Evolutionary conservation across 2,329 filamentous ascomycete species (phyloP).

Genomic region (Neonectria neomacrospora): DNA sequence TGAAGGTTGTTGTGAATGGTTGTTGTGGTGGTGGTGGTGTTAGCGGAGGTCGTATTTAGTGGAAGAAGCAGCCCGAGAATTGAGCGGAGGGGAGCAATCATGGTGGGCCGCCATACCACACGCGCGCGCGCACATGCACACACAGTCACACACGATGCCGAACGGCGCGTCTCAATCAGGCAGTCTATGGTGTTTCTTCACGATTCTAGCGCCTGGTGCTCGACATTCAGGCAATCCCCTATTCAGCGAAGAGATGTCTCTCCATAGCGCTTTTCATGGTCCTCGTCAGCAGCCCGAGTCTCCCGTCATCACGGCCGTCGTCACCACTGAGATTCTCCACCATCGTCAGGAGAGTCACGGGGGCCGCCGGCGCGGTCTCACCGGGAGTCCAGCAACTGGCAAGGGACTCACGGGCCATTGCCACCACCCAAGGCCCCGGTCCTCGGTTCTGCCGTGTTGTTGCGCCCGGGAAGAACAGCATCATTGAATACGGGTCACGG

Average conservation of each 20-base stretch:
- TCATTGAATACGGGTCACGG: neutral
- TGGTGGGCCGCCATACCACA: conserved; percentile 24
- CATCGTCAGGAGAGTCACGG: conserved; percentile 9
- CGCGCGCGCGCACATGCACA: neutral
- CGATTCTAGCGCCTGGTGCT: neutral
- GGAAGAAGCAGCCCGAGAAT: neutral
- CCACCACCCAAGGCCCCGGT: conserved; percentile 8
- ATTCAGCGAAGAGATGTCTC: neutral
- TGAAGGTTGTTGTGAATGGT: conserved; percentile 13
- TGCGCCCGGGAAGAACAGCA: neutral
- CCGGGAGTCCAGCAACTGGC: conserved; percentile 11
- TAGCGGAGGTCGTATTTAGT: conserved; percentile 7
- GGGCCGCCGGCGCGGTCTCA: conserved; percentile 13
- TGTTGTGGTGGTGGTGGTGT: neutral
- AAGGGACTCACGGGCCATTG: conserved; percentile 22
- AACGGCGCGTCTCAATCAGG: conserved; percentile 11
- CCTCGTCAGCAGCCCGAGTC: neutral
- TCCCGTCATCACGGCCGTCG: neutral
- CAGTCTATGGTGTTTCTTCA: conserved; percentile 1
- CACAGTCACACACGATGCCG: neutral
- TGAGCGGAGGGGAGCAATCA: conserved; percentile 8
- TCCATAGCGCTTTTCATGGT: neutral
- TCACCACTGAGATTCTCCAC: neutral
- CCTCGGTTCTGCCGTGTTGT: neutral
- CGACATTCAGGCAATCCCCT: neutral